Evolutionary conservation across 345 rosid species (phyloP).

Genomic region (Sonneratia alba): DNA sequence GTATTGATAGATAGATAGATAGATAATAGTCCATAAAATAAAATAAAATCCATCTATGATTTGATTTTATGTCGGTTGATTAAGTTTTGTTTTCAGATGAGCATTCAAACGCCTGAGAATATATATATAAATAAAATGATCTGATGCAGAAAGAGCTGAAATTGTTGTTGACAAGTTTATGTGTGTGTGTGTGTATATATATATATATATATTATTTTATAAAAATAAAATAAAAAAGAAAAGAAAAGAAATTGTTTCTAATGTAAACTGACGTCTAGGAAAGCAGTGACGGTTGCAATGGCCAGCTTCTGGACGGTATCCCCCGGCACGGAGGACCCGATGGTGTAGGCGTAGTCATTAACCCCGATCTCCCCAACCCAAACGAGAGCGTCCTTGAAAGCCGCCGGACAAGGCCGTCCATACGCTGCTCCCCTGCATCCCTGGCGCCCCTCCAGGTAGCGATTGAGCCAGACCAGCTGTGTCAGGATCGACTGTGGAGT

Average conservation of each 20-base stretch:
- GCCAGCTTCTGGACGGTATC: slow-evolving; percentile 48
- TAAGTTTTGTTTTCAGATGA: too few species aligned
- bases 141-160: too few species aligned
- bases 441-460: slow-evolving; percentile 32
- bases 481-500: slow-evolving; percentile 72
- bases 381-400: slow-evolving; percentile 49
- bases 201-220: too few species aligned
- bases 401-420: slow-evolving; percentile 24
- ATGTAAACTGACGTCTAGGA: slow-evolving; percentile 43
- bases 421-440: slow-evolving; percentile 28
- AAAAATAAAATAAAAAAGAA: too few species aligned
- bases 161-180: too few species aligned
- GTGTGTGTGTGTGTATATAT: too few species aligned
- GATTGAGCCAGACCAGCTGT: slow-evolving; percentile 58
- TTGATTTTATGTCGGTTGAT: too few species aligned
- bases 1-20: background rate
- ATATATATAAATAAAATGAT: too few species aligned
- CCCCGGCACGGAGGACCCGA: slow-evolving; percentile 43
- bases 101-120: too few species aligned
- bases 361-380: slow-evolving; percentile 97
- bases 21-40: background rate
- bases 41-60: background rate
- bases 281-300: slow-evolving; percentile 24
- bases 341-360: slow-evolving; percentile 69
- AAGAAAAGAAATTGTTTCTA: too few species aligned